Base-by-base conservation (phyloP, 257 asterid species). In the Striga asiatica region DNA sequence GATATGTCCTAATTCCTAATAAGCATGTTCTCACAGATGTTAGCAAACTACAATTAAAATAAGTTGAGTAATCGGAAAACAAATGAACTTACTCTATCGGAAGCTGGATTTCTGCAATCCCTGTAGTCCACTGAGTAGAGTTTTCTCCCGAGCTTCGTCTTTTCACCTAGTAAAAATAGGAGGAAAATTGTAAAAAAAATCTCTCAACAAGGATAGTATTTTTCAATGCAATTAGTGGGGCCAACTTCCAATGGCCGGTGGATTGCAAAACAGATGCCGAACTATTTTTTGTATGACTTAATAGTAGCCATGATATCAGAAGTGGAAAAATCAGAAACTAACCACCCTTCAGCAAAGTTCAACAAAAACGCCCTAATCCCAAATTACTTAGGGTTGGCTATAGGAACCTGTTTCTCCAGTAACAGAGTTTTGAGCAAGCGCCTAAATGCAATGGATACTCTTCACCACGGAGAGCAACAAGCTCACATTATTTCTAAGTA, bases 121-220 rank as follows among this genome's bases (percentile, higher is more conserved):
- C 98, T 8, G 98, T 91, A 19, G 98, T 91, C 98, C 98, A 91
- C 72, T 91, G 98, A 23, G 98, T 91, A 60, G 98, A 86, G 79
- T 85, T 84, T 66, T 91, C 98, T 58, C 78, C 87, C 45, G 98
- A 82, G 64, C 73, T 87, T 66, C 95, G 85, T 73, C 74, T 80
- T 83, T 79, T 87, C 71, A 85, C 97, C 97, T 88, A 74, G 68
- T 41, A 23, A 35, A 60, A 47, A 66, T 24, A 41, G 23, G 5
- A 49, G 37, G 18, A 34, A 56, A 23, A 37, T 45, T 56, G 50
- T 34, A 24, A 54, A 21, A 51, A 27, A 69, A 48, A 29, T 34
- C 69, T 48, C 23, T 18, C 47, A 6, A 22, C 17, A 10, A 11
- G 12, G 24, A n/a, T 58, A 52, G 61, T 56, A 56, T 45, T 35